Evolutionary conservation across 1,284 basidiomycete genomes (phyloP), one percentile per base, ranked within the genome.

Genomic region (Rhodotorula sp.): DNA sequence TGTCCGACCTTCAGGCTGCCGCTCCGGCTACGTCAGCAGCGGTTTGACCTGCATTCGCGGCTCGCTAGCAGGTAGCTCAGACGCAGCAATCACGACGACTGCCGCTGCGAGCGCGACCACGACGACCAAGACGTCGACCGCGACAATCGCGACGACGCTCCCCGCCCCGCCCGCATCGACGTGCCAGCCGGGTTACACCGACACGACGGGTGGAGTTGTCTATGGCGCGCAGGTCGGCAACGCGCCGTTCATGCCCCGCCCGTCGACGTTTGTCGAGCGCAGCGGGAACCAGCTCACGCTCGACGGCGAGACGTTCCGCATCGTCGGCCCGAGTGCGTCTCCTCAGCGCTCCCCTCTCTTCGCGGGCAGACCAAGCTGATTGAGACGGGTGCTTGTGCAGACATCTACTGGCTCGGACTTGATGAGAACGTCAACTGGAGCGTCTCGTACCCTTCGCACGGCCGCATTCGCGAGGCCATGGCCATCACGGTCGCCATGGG

Each of bases 401-500:
- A 80, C 75, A 75, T 79, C 46, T 75, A 78, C 70, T 77, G 76
- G 74, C 73, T 78, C 25, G 78, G 77, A 23, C 72, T 79, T 45
- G 78, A 80, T 64, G 77, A 79, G 67, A 79, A 80, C 64, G 75
- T 78, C 49, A 75, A 74, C 44, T 77, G 74, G 16, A 64, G 70
- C 45, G 78, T 78, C 4, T 75, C 78, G 4, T 82, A 81, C 70
- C 82, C 82, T 1, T 77, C 74, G 53, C 78, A 78, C 63, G 68
- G 67, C 8, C 76, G 81, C 25, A 77, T 82, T 2, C 69, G 75
- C 67, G 79, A 80, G 56, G 75, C 77, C 14, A 78, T 80, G 78
- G 79, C 79, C 21, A 78, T 77, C 27, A 70, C 79, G 42, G 73
- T 80, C 64, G 81, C 80, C 8, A 81, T 83, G 81, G 80, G 80